Conservation (phyloP, 495 filamentous ascomycete genomes). For the Aspergillus nanangensis region DNA sequence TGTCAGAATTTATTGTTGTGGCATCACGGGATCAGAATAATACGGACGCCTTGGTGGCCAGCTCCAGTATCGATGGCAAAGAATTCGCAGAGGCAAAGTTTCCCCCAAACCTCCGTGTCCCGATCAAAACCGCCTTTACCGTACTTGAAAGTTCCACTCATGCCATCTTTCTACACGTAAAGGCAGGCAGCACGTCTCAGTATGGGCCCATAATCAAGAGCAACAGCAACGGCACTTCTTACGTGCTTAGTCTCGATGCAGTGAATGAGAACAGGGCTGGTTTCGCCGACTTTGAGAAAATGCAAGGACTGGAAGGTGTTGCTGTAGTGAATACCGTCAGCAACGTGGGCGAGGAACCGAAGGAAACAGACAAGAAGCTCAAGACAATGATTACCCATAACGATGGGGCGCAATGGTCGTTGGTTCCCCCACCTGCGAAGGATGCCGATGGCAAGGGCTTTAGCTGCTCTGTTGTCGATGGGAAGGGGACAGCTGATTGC, state of each 20-base stretch:
- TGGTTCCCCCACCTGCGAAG: slow-evolving; percentile 59
- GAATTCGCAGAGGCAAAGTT: slow-evolving; percentile 81
- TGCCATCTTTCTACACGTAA: slow-evolving; percentile 88
- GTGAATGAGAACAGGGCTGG: slow-evolving; percentile 72
- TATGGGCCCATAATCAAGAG: slow-evolving; percentile 93
- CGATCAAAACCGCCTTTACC: slow-evolving; percentile 77
- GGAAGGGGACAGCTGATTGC: slow-evolving; percentile 55
- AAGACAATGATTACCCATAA: slow-evolving; percentile 93
- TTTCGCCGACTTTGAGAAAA: slow-evolving; percentile 95
- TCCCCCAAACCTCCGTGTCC: slow-evolving; percentile 73
- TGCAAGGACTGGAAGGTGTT: slow-evolving; percentile 86
- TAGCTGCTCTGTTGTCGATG: slow-evolving; percentile 54
- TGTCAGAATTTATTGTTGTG: slow-evolving; percentile 92
- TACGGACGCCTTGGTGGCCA: slow-evolving; percentile 64
- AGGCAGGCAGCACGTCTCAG: slow-evolving; percentile 57
- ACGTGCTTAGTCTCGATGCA: slow-evolving; percentile 70
- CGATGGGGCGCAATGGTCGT: slow-evolving; percentile 82
- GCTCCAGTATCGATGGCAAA: slow-evolving; percentile 76
- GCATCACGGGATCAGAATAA: slow-evolving; percentile 63
- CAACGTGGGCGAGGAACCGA: slow-evolving; percentile 60
- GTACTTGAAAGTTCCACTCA: slow-evolving; percentile 90
- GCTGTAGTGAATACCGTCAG: slow-evolving; percentile 78
- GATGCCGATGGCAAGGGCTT: slow-evolving; percentile 69
- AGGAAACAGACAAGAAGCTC: slow-evolving; percentile 69
- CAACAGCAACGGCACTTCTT: slow-evolving; percentile 96